Percentiles rank a stretch among this genome's conserved stretches.
phyloP scores from a whole-genome alignment of 139 green algal species.

The Raphidocelis subcapitata region DNA sequence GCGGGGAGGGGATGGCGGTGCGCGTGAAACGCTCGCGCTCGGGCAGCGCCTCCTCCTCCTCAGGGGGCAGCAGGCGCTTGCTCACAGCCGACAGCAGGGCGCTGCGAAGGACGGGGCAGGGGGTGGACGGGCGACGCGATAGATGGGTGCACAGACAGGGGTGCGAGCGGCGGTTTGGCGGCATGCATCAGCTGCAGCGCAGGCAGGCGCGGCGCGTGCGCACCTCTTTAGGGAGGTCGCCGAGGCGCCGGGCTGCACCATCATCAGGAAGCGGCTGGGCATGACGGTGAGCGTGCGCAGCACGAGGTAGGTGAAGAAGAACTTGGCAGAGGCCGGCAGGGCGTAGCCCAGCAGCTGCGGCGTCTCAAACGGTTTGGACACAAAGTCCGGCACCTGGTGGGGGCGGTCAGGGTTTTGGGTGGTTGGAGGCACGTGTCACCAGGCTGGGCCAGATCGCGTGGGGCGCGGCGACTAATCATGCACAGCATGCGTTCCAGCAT shows the following conservation, averaged over 20 bases:
- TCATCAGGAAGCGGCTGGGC: constrained; percentile 30
- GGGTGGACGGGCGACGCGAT: no score
- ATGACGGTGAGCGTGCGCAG: constrained; percentile 27
- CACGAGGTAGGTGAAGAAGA: constrained; percentile 75
- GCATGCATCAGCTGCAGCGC: background rate
- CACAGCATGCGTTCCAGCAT: background rate
- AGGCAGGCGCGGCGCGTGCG: background rate
- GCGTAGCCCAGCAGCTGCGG: constrained; percentile 49
- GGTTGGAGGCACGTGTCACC: background rate
- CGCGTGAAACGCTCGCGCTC: constrained; percentile 13
- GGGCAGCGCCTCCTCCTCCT: background rate
- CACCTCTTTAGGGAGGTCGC: constrained; percentile 27
- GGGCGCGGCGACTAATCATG: background rate
- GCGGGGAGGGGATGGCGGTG: constrained; percentile 23
- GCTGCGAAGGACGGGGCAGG: background rate
- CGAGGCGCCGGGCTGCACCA: constrained; percentile 27
- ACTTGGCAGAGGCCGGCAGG: constrained; percentile 63
- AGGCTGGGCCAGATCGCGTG: background rate
- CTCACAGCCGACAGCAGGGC: background rate
- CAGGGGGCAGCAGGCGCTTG: background rate
- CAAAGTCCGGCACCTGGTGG: background rate
- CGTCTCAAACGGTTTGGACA: background rate
- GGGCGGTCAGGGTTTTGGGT: background rate
- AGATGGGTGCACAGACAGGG: no score
- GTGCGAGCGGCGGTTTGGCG: no score